These are phyloP conservation scores for Boletellus deceptivus DNA, from an alignment of 1,284 basidiomycete genomes.

Conservation along the genomic window DNA sequence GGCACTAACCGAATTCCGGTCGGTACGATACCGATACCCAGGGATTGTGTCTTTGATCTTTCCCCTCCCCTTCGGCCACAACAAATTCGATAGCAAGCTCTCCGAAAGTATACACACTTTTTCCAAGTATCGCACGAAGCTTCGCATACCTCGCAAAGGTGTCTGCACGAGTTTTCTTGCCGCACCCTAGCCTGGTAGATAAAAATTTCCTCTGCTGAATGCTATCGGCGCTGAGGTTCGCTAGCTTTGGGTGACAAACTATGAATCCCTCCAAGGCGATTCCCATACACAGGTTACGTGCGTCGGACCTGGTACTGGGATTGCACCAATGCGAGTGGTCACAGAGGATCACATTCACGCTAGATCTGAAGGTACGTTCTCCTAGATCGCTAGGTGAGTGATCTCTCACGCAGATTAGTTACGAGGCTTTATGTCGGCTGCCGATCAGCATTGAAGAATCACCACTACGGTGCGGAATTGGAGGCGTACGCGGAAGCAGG, in stretches of 20 bases:
- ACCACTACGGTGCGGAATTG: constrained; percentile 80
- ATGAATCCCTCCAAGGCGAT: constrained; percentile 57
- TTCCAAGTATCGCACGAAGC: constrained; percentile 75
- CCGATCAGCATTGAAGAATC: constrained; percentile 72
- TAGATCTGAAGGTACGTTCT: constrained; percentile 47
- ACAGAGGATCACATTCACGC: constrained; percentile 65
- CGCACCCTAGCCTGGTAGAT: constrained; percentile 49
- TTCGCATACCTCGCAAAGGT: constrained; percentile 80
- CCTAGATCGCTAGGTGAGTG: neutral
- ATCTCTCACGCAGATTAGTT: constrained; percentile 37
- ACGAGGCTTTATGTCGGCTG: constrained; percentile 91
- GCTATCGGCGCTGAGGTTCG: neutral
- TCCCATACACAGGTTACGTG: constrained; percentile 60
- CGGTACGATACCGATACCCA: constrained; percentile 69
- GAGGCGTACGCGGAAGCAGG: constrained; percentile 42
- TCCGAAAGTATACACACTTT: constrained; percentile 47
- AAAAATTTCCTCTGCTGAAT: neutral
- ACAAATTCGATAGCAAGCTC: constrained; percentile 91
- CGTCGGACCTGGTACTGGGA: constrained; percentile 91
- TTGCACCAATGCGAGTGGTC: constrained; percentile 89
- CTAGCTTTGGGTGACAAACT: constrained; percentile 49
- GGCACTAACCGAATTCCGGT: constrained; percentile 83
- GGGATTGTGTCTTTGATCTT: constrained; percentile 82
- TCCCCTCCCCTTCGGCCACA: constrained; percentile 83
- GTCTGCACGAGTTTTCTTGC: constrained; percentile 84